Base-by-base conservation (phyloP, 345 rosid species). In the Abelmoschus esculentus region DNA sequence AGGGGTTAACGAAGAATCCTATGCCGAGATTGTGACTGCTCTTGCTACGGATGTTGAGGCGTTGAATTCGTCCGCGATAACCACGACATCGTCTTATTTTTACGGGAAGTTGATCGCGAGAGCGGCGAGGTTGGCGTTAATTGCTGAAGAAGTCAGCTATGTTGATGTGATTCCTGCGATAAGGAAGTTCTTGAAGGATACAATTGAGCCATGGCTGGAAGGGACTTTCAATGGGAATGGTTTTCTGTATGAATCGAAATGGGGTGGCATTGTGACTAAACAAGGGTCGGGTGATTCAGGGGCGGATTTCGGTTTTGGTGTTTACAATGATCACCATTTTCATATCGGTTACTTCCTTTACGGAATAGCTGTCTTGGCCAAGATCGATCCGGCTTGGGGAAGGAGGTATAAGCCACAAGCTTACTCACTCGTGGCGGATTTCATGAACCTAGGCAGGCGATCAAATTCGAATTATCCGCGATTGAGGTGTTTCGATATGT, bases 191-290 rank as follows among this genome's bases (percentile, higher is more conserved):
- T 61, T 91, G 77, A 91, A 80, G 90, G 86, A 85, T 66, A 76
- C 86, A 67, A 88, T 91, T 69, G 89, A 84, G 78, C 97, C 96
- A 7, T 95, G 99, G 99, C 70, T 91, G 71, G 83, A 91, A 14
- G 97, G 97, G 53, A 87, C 79, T 6, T 95, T 95, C 59, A 71
- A 44, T 49, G 86, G 82, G 22, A 95, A 91, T 74, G 96, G 96
- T 22, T 95, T 95, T 58, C 42, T 91, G 50, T 84, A 91, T 63
- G 99, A 95, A 56, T 71, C 83, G 9, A 88, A 83, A 62, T 91
- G 97, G 97, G 97, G 97, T 70, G 99, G 99, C 5, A 77, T 95
- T 36, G 75, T 95, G 15, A 87, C 96, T 7, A 86, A 78, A 77
- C 91, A 77, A 80, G 93, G 97, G 2, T 74, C 87, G 0, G 53